These are phyloP conservation scores for Escallonia herrerae DNA, from an alignment of 129 eudicot genomes.

Conservation along the genomic window DNA sequence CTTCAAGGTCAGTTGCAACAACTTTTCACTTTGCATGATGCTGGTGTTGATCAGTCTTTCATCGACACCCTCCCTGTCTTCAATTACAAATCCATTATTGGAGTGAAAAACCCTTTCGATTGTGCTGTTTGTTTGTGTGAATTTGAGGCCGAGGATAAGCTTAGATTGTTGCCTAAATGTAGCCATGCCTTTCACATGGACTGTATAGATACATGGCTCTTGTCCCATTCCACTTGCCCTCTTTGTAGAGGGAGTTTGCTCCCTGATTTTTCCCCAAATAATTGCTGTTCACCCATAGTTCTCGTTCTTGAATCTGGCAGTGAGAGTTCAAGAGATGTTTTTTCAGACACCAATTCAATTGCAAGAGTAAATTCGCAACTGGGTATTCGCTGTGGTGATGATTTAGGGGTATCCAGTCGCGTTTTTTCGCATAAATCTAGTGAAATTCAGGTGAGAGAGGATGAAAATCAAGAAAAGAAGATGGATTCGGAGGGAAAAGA, in stretches of 20 bases:
- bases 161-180: constrained; percentile 74
- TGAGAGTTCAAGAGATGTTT: constrained; percentile 60
- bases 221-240: constrained; percentile 98
- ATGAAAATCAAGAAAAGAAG: constrained; percentile 15
- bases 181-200: constrained; percentile 96
- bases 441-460: constrained; percentile 40
- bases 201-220: constrained; percentile 92
- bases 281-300: constrained; percentile 47
- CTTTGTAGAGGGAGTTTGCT: constrained; percentile 80
- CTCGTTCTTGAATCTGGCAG: constrained; percentile 82
- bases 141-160: constrained; percentile 70
- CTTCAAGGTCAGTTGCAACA: constrained; percentile 90
- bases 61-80: constrained; percentile 86
- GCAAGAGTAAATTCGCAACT: constrained; percentile 40
- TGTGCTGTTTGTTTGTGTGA: constrained; percentile 98
- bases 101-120: constrained; percentile 80
- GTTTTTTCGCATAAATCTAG: constrained; percentile 22
- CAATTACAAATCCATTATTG: constrained; percentile 64
- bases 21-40: constrained; percentile 74
- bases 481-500: constrained; percentile 39
- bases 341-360: constrained; percentile 25
- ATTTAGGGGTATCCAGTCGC: constrained; percentile 7
- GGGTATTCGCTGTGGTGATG: constrained; percentile 27
- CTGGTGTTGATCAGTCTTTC: constrained; percentile 89
- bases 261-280: constrained; percentile 38